Evolutionary conservation across 2,329 filamentous ascomycete genomes (phyloP).

Genomic region (Lachnellula occidentalis): DNA sequence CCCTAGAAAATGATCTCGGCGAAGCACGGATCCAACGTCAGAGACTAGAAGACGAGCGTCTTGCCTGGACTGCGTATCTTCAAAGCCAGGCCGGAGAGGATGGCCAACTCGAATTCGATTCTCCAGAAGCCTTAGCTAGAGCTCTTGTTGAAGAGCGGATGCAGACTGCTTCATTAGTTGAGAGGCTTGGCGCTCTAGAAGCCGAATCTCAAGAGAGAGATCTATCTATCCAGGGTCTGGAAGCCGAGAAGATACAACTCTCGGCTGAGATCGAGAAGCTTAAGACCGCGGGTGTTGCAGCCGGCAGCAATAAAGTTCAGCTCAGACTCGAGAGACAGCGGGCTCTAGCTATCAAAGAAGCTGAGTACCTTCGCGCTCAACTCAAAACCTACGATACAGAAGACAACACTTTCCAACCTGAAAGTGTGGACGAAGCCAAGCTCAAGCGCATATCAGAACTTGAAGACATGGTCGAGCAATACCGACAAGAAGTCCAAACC

Average conservation of each 20-base stretch:
- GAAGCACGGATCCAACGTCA: conserved; percentile 80
- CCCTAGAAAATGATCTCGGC: conserved; percentile 68
- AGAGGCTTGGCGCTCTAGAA: conserved; percentile 72
- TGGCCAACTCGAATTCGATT: conserved; percentile 70
- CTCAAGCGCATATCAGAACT: conserved; percentile 71
- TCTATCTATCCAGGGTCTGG: conserved; percentile 63
- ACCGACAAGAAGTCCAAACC: conserved; percentile 72
- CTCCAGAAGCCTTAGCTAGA: conserved; percentile 79
- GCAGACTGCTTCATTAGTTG: conserved; percentile 71
- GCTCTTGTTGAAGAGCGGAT: conserved; percentile 79
- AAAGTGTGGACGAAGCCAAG: conserved; percentile 71
- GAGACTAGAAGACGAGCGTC: conserved; percentile 79
- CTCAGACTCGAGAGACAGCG: conserved; percentile 81
- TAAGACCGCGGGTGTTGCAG: conserved; percentile 42
- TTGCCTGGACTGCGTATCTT: conserved; percentile 82
- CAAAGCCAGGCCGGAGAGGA: conserved; percentile 58
- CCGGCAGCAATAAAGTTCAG: conserved; percentile 58
- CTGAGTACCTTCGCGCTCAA: conserved; percentile 89
- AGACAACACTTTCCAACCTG: conserved; percentile 78
- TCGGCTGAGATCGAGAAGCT: conserved; percentile 65
- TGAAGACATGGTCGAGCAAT: conserved; percentile 79
- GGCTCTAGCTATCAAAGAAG: conserved; percentile 80
- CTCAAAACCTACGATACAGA: conserved; percentile 84
- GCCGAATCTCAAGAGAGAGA: conserved; percentile 75
- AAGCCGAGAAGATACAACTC: conserved; percentile 62